A percentile compares a stretch with the other conserved stretches of the same genome.
Conservation (phyloP, 1,284 basidiomycete genomes). For the Cystobasidium sp. region DNA sequence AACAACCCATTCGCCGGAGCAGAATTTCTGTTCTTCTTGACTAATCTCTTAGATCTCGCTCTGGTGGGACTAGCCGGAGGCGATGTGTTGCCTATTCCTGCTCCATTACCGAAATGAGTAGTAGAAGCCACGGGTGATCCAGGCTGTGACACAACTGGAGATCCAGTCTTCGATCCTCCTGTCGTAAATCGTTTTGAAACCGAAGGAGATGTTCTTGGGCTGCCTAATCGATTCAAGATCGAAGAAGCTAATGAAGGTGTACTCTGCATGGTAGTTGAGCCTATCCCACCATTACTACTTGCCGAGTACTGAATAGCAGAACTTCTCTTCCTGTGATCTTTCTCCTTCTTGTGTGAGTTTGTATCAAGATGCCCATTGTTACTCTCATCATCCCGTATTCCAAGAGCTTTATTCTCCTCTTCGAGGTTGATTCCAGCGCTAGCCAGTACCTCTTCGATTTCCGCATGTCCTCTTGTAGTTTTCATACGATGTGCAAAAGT, state of each 20-base stretch:
- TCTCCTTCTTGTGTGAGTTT: too few species aligned
- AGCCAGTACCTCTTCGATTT: slow-evolving; percentile 37
- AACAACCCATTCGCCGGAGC: too few species aligned
- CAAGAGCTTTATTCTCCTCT: slow-evolving; percentile 14
- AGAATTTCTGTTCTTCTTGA: slow-evolving; percentile 7
- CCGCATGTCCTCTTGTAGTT: slow-evolving; percentile 40
- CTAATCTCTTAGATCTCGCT: neutral
- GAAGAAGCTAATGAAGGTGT: neutral
- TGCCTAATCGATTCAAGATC: slow-evolving; percentile 4
- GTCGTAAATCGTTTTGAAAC: neutral
- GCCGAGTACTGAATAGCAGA: too few species aligned
- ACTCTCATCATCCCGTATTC: neutral
- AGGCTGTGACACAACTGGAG: neutral
- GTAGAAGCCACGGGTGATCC: too few species aligned
- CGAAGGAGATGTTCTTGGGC: slow-evolving; percentile 1
- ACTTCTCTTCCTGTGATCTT: too few species aligned
- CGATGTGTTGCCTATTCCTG: too few species aligned
- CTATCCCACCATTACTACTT: neutral
- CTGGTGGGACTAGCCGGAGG: too few species aligned
- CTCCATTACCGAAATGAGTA: too few species aligned
- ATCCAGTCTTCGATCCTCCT: slow-evolving; percentile 3
- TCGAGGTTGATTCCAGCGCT: slow-evolving; percentile 33
- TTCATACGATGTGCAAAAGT: slow-evolving; percentile 31
- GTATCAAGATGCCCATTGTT: neutral
- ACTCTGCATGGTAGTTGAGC: neutral